Conservation (phyloP, 257 asterid species). For the Solanum habrochaites region DNA sequence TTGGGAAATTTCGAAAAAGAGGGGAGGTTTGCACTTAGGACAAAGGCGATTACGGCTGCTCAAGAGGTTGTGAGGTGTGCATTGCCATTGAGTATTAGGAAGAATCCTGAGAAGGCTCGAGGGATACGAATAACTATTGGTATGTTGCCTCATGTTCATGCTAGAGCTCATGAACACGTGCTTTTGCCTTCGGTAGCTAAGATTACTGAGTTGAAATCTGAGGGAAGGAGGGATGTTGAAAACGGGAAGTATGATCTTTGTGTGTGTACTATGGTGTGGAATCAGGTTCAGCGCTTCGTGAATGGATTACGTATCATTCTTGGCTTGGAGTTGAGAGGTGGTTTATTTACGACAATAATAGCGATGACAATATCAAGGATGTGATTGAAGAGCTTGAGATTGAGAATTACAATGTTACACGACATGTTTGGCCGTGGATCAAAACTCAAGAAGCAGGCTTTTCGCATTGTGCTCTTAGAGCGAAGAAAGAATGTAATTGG, state of each 20-base stretch:
- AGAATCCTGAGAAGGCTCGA: constrained; percentile 24
- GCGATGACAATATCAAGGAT: constrained; percentile 57
- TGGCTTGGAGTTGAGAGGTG: constrained; percentile 94
- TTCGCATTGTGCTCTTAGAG: constrained; percentile 85
- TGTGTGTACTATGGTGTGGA: constrained; percentile 96
- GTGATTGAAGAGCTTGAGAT: constrained; percentile 39
- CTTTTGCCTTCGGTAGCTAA: constrained; percentile 79
- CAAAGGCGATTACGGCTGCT: constrained; percentile 77
- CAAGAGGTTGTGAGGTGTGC: constrained; percentile 84
- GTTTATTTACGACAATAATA: constrained; percentile 88
- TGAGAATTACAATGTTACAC: constrained; percentile 45
- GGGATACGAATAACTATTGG: constrained; percentile 63
- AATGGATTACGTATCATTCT: constrained; percentile 77
- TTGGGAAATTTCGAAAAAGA: constrained; percentile 21
- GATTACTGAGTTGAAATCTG: constrained; percentile 16
- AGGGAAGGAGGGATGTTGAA: not conserved
- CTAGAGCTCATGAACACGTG: constrained; percentile 14
- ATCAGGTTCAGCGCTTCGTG: constrained; percentile 73
- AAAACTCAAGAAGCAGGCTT: constrained; percentile 98
- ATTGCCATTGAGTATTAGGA: constrained; percentile 42
- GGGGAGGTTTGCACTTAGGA: constrained; percentile 17
- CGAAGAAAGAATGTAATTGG: constrained; percentile 74
- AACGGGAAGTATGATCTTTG: constrained; percentile 51
- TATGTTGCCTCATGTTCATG: constrained; percentile 11
- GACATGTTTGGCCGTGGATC: constrained; percentile 98